A percentile compares a stretch with the other conserved stretches of the same genome.
Conservation (phyloP, 2,329 filamentous ascomycete species). For the Pseudopyrenochaeta lycopersici region DNA sequence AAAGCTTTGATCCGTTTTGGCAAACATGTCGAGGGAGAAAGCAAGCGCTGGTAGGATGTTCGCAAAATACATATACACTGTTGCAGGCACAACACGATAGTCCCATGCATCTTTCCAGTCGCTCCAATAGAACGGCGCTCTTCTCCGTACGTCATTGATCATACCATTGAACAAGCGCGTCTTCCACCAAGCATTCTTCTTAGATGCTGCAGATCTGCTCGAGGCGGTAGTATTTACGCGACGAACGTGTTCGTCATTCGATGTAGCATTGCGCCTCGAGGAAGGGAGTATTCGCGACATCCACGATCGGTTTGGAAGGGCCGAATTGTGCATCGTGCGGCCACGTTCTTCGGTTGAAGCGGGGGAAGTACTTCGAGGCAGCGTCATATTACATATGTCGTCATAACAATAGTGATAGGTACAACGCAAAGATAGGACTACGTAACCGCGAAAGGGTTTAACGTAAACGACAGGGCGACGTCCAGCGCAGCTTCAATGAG, state of each 20-base stretch:
- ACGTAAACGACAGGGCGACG: neutral
- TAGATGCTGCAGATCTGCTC: constrained; percentile 18
- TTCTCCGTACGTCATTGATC: constrained; percentile 76
- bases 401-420: neutral
- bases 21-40: constrained; percentile 93
- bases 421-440: neutral
- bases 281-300: constrained; percentile 21
- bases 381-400: constrained; percentile 17
- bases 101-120: constrained; percentile 91
- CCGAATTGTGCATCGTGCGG: constrained; percentile 23
- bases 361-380: constrained; percentile 28
- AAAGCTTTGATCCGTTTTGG: constrained; percentile 83
- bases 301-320: constrained; percentile 28
- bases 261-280: constrained; percentile 5
- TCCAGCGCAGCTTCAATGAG: no score
- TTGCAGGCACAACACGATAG: constrained; percentile 86
- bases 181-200: constrained; percentile 71
- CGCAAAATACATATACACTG: constrained; percentile 93
- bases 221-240: constrained; percentile 28
- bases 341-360: constrained; percentile 27
- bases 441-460: neutral
- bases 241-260: constrained; percentile 10
- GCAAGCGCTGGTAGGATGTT: constrained; percentile 89
- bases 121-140: constrained; percentile 79
- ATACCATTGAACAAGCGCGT: constrained; percentile 81